Evolutionary conservation across 306 rosid genomes (phyloP), one percentile per base, ranked within the genome.

Genomic region (Cicer cuneatum): DNA sequence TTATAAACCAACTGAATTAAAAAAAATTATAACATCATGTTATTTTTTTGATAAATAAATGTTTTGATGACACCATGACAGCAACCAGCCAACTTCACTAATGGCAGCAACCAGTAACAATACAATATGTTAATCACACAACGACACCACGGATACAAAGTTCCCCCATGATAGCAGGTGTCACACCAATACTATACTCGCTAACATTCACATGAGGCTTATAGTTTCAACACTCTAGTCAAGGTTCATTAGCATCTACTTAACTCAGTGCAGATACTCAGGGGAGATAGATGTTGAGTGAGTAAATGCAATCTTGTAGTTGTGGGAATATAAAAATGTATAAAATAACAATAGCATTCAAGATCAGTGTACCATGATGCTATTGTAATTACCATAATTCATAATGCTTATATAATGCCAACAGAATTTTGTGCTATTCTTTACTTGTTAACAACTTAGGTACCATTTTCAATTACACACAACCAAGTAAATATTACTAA

Each of bases 401-500:
- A 29, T 48, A 48, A 48, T n/a, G 1, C 53, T 46, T 11, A 11
- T 46, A 11, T 46, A 46, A 13, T n/a, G 51, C 14, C 51, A 46
- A 11, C 46, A 47, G 48, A 70, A 70, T 70, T 38, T 10, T 38
- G 37, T 21, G n/a, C 38, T 13, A 48, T 47, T 61, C 51, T 39
- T 40, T 39, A 9, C 49, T 49, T 61, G 5, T 19, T 40, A 59
- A 47, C 57, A 69, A 48, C 9, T 8, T 48, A 14, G 40, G 40
- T 62, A 38, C 21, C 39, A 42, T 60, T 68, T 19, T 49, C 11
- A 76, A 10, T 33, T 51, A 10, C 14, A 51, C 69, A 75, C 14
- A 40, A 48, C 48, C 53, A 19, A 40, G 42, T 52, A 69, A 57
- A 45, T 35, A 57, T 45, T 69, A 16, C 33, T 45, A n/a, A n/a